Base-by-base conservation (phyloP, 2,329 filamentous ascomycete species). In the Mariannaea elegans region DNA sequence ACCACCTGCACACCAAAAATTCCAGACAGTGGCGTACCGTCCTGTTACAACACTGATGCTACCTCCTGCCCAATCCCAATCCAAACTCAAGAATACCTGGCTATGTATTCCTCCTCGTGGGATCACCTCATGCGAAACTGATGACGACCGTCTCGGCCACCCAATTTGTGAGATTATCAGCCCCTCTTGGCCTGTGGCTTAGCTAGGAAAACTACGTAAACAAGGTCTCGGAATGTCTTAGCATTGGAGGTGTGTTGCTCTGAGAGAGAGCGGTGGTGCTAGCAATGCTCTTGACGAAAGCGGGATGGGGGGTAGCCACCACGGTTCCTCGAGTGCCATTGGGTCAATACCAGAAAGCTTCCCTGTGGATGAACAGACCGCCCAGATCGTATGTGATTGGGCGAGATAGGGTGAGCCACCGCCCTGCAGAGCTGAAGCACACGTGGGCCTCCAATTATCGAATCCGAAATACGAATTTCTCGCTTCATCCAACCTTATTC, bases 391-490 rank as follows among this genome's bases (percentile, higher is more conserved):
- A 27, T 27, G 38, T 50, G 48, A 58, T 65, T 65, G 62, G 60
- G n/a, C 23, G 12, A 14, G 8, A 12, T 13, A 12, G 4, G 34
- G 46, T 45, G 41, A 27, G 49, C 56, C 42, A 59, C 39, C 42
- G 48, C 55, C 44, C 49, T 54, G 55, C 51, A 19, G 38, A 61
- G 51, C 57, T 54, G 53, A 44, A 34, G 53, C 34, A 56, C 52
- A 63, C 63, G 58, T 63, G 62, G 60, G 47, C 39, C 41, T 10
- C 56, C 50, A 50, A 49, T 59, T 14, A 34, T 31, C 29, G 55
- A 66, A 65, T 66, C 36, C 67, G 67, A 69, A 57, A 68, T 69
- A 69, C 67, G 67, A 69, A 69, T 69, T 44, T 61, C 50, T 50
- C 59, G 39, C 51, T 47, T 56, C 53, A 38, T 42, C 36, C 56